A percentile compares a stretch with the other conserved stretches of the same genome.
Evolutionary conservation across 352 stramenopile species (phyloP).

Genomic region (Phytophthora ohioensis): DNA sequence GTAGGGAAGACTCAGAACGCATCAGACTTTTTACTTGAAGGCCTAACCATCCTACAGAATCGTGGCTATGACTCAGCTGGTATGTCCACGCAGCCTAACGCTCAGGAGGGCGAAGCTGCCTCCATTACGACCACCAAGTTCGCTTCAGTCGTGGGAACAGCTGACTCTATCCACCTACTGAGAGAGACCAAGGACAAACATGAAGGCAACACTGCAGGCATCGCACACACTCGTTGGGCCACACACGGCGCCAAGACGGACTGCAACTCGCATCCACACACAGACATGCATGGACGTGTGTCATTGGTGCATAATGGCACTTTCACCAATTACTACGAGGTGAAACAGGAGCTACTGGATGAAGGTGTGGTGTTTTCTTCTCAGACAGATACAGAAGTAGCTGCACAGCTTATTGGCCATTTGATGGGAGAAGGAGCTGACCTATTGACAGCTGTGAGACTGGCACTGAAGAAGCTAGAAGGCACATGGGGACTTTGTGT

Average conservation of each 20-base stretch:
- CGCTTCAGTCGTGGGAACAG: slow-evolving; percentile 90
- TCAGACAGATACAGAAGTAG: slow-evolving; percentile 99
- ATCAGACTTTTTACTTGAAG: slow-evolving; percentile 86
- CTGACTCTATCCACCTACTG: slow-evolving; percentile 93
- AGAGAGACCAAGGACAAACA: slow-evolving; percentile 79
- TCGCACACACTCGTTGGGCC: slow-evolving; percentile 99
- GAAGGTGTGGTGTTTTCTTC: slow-evolving; percentile 94
- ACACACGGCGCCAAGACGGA: slow-evolving; percentile 98
- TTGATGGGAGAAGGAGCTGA: slow-evolving; percentile 88
- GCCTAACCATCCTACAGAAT: slow-evolving; percentile 93
- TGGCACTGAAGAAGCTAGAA: slow-evolving; percentile 92
- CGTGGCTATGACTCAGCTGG: slow-evolving; percentile 98
- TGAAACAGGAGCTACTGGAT: slow-evolving; percentile 88
- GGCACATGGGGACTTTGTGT: slow-evolving; percentile 97
- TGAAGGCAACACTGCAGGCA: slow-evolving; percentile 93
- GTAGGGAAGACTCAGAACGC: slow-evolving; percentile 74
- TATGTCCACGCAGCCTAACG: slow-evolving; percentile 92
- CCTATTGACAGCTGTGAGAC: slow-evolving; percentile 89
- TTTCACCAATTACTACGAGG: slow-evolving; percentile 97
- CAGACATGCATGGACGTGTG: slow-evolving; percentile 93
- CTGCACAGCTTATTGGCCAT: slow-evolving; percentile 96
- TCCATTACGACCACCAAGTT: slow-evolving; percentile 95
- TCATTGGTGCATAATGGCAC: slow-evolving; percentile 99
- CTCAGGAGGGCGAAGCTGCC: slow-evolving; percentile 39
- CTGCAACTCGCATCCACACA: slow-evolving; percentile 98